A percentile compares a stretch with the other conserved stretches of the same genome.
Conservation (phyloP, 2,329 filamentous ascomycete species). For the Colletotrichum gigasporum region DNA sequence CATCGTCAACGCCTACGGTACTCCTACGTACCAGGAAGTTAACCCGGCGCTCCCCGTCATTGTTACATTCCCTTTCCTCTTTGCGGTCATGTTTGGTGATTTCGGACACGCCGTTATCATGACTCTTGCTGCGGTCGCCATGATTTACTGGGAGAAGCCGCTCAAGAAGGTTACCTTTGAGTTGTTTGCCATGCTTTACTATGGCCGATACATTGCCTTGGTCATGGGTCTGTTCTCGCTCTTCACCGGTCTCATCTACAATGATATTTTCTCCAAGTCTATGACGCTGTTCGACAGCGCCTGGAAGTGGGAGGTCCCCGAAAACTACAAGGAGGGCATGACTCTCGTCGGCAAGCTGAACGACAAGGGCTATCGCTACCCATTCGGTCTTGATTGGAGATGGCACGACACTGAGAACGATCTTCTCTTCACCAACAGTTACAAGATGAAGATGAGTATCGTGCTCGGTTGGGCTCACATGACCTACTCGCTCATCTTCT, state of each 20-base stretch:
- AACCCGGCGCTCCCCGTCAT: slow-evolving; percentile 96
- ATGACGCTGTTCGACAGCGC: slow-evolving; percentile 89
- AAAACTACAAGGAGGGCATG: slow-evolving; percentile 71
- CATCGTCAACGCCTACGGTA: slow-evolving; percentile 98
- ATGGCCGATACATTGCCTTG: slow-evolving; percentile 96
- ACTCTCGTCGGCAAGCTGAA: slow-evolving; percentile 75
- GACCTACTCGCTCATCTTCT: slow-evolving; percentile 96
- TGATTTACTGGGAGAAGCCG: slow-evolving; percentile 97
- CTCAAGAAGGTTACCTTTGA: slow-evolving; percentile 94
- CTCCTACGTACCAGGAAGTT: slow-evolving; percentile 95
- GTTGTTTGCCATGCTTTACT: slow-evolving; percentile 98
- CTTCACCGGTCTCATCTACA: slow-evolving; percentile 97
- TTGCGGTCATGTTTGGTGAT: slow-evolving; percentile 99
- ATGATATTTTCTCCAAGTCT: slow-evolving; percentile 95
- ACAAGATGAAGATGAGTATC: slow-evolving; percentile 99
- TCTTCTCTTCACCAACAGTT: slow-evolving; percentile 95
- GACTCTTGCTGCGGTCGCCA: slow-evolving; percentile 81
- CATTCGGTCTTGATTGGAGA: slow-evolving; percentile 93
- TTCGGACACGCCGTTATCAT: slow-evolving; percentile 94
- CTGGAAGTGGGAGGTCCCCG: slow-evolving; percentile 81
- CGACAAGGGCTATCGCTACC: slow-evolving; percentile 81
- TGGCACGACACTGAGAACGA: slow-evolving; percentile 98
- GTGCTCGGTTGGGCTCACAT: slow-evolving; percentile 97
- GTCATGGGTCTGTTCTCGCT: slow-evolving; percentile 98
- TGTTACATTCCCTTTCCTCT: slow-evolving; percentile 98